Conservation (phyloP, 2,329 filamentous ascomycete genomes). For the Thelonectria blattea region DNA sequence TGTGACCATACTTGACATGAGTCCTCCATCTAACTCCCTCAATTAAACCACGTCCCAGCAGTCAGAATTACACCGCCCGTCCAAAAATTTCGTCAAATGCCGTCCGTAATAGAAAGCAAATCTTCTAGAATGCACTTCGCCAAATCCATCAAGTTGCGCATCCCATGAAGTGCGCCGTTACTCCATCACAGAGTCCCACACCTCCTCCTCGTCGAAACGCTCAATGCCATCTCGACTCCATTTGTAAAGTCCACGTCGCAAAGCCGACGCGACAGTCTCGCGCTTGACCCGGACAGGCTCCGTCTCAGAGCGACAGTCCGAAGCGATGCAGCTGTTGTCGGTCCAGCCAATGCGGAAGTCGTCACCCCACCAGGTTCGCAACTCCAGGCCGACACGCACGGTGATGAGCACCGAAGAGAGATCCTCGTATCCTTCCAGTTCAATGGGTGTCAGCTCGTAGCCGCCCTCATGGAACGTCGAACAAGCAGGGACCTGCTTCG, state of each 20-base stretch:
- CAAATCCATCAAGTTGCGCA: conserved; percentile 28
- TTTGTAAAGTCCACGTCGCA: conserved; percentile 43
- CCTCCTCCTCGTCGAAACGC: conserved; percentile 42
- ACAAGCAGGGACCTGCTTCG: conserved; percentile 48
- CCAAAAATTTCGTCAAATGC: conserved; percentile 46
- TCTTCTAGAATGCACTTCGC: conserved; percentile 35
- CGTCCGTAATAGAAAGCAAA: conserved; percentile 41
- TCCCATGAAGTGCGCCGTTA: conserved; percentile 30
- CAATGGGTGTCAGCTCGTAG: conserved; percentile 45
- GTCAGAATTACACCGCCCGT: conserved; percentile 42
- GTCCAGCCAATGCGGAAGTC: conserved; percentile 50
- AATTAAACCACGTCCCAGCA: conserved; percentile 41
- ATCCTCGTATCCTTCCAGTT: conserved; percentile 47
- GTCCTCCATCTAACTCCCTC: conserved; percentile 35
- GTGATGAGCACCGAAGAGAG: conserved; percentile 48
- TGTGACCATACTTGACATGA: conserved; percentile 35
- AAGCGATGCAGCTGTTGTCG: conserved; percentile 49
- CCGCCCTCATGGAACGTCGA: conserved; percentile 41
- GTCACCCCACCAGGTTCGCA: conserved; percentile 51
- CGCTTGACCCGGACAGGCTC: conserved; percentile 40
- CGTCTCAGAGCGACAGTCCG: conserved; percentile 42
- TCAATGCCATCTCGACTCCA: conserved; percentile 43
- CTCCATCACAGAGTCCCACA: conserved; percentile 38
- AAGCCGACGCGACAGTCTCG: conserved; percentile 40
- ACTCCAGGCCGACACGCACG: conserved; percentile 45